Percentiles rank a stretch among this genome's conserved stretches.
Evolutionary conservation across 2,329 filamentous ascomycete species (phyloP).

Genomic region (Trichophyton simii): DNA sequence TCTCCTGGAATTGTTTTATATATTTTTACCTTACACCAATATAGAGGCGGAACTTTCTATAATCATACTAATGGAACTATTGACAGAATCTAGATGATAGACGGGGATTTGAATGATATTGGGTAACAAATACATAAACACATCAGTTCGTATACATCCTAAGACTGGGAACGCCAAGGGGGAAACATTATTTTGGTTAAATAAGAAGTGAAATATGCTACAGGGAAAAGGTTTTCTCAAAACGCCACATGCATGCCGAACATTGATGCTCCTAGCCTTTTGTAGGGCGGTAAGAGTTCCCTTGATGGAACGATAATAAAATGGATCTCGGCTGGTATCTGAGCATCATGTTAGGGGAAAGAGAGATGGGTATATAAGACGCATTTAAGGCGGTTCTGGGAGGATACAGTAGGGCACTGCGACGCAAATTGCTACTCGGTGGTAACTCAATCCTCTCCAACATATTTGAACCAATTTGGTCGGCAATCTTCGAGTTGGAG

Average conservation of each 20-base stretch:
- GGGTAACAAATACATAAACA: not conserved
- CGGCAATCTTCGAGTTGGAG: conserved; percentile 85
- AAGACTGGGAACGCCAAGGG: not conserved
- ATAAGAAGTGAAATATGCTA: not conserved
- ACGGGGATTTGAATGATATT: not conserved
- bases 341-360: not conserved
- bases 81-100: not conserved
- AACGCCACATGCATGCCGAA: not conserved
- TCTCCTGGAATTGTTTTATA: not conserved
- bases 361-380: not conserved
- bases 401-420: not conserved
- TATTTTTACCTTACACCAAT: not conserved
- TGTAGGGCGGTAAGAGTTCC: not conserved
- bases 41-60: not conserved
- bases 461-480: conserved; percentile 94
- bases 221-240: not conserved
- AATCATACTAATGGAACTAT: not conserved
- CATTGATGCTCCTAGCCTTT: not conserved
- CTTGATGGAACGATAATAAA: not conserved
- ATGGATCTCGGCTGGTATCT: not conserved
- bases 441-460: conserved; percentile 52
- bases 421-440: not conserved
- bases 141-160: not conserved
- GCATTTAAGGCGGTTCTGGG: not conserved
- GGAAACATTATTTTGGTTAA: not conserved